phyloP scores from a whole-genome alignment of 2,329 filamentous ascomycete species.

The Ceratocystis cacaofunesta region DNA sequence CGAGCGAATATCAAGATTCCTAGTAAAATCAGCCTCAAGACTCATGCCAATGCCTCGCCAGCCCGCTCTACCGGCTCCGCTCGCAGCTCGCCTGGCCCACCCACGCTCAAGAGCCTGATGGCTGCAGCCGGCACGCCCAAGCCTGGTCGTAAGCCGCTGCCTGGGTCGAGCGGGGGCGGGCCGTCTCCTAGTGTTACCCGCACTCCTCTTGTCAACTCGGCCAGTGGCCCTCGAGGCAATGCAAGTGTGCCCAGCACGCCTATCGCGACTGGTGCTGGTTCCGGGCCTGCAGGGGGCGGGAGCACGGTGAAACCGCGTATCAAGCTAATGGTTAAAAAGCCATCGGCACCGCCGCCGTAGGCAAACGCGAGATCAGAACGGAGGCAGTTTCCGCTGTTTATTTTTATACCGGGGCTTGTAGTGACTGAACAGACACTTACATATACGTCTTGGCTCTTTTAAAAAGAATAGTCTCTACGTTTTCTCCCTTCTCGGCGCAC shows the following conservation, averaged over 20 bases:
- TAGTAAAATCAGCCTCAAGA: slow-evolving; percentile 15
- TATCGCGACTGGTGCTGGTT: not conserved
- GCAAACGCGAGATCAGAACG: not conserved
- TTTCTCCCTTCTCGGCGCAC: too few species aligned
- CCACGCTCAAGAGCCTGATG: slow-evolving; percentile 15
- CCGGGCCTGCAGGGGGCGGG: not conserved
- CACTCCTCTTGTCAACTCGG: slow-evolving; percentile 1
- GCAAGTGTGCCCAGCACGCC: not conserved
- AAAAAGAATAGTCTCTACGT: too few species aligned
- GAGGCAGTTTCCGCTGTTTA: not conserved
- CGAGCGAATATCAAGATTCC: slow-evolving; percentile 13
- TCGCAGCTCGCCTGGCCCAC: slow-evolving; percentile 7
- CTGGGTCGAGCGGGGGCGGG: slow-evolving; percentile 2
- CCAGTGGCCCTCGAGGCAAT: not conserved
- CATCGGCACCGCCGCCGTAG: not conserved
- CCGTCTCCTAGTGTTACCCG: not conserved
- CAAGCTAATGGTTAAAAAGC: slow-evolving; percentile 17
- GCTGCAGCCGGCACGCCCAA: slow-evolving; percentile 11
- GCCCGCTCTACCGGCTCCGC: not conserved
- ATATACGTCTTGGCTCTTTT: too few species aligned
- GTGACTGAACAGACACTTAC: too few species aligned
- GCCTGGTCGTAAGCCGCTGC: slow-evolving; percentile 11
- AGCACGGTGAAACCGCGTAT: slow-evolving; percentile 14
- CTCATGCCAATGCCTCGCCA: not conserved
- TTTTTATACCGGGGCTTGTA: too few species aligned